A percentile compares a stretch with the other conserved stretches of the same genome.
These are phyloP conservation scores for Talaromyces piceae DNA, from an alignment of 2,329 filamentous ascomycete genomes.

Conservation along the genomic window DNA sequence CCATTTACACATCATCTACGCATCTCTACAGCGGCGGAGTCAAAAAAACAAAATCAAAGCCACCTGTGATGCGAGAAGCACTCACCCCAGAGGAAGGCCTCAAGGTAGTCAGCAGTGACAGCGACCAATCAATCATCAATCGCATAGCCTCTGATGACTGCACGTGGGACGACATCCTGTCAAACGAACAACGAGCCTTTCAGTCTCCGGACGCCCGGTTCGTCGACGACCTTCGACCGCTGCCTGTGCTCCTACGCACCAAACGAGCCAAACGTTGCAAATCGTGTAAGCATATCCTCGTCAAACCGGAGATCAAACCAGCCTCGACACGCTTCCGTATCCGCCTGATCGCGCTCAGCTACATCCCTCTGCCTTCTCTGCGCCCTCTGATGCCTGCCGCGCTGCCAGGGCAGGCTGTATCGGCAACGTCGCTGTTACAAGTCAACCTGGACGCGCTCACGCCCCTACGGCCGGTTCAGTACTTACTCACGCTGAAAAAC, in stretches of 20 bases:
- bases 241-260: slow-evolving; percentile 75
- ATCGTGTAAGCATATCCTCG: slow-evolving; percentile 86
- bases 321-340: slow-evolving; percentile 87
- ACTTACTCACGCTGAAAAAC: slow-evolving; percentile 84
- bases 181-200: slow-evolving; percentile 45
- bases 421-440: slow-evolving; percentile 21
- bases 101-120: slow-evolving; percentile 51
- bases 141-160: slow-evolving; percentile 45
- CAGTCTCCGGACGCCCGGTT: slow-evolving; percentile 53
- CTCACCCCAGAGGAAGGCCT: slow-evolving; percentile 64
- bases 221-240: slow-evolving; percentile 66
- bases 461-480: slow-evolving; percentile 57
- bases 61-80: slow-evolving; percentile 74
- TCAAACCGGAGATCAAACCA: slow-evolving; percentile 87
- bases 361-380: slow-evolving; percentile 71
- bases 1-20: slow-evolving; percentile 61
- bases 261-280: slow-evolving; percentile 93
- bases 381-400: slow-evolving; percentile 50
- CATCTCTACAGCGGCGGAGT: slow-evolving; percentile 45
- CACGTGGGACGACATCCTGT: slow-evolving; percentile 59
- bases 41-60: slow-evolving; percentile 60
- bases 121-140: slow-evolving; percentile 54
- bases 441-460: slow-evolving; percentile 41
- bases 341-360: slow-evolving; percentile 76
- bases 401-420: slow-evolving; percentile 15